phyloP scores from a whole-genome alignment of 176 grass and related monocot species.

The Aegilops bicornis region DNA sequence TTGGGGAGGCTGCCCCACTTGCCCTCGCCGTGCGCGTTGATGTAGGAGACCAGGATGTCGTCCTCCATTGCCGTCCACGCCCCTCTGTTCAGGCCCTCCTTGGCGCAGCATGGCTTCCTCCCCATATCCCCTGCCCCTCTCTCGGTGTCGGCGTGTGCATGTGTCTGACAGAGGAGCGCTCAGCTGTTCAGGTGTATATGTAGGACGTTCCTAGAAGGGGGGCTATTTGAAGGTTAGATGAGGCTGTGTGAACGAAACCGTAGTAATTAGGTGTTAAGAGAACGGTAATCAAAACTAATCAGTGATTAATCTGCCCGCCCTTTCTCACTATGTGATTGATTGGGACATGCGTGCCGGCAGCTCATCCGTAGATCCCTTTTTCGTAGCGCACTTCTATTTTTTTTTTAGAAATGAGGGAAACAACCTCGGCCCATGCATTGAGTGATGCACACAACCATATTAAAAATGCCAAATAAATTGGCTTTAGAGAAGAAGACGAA shows the following conservation, averaged over 20 bases:
- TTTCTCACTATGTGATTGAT: neutral
- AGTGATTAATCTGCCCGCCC: neutral
- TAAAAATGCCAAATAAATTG: too few species aligned
- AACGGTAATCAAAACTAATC: neutral
- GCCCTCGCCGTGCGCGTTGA: constrained; percentile 46
- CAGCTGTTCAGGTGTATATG: neutral
- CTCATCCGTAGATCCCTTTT: neutral
- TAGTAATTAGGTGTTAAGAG: neutral
- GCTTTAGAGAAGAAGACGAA: too few species aligned
- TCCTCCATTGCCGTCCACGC: constrained; percentile 60
- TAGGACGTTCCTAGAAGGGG: neutral
- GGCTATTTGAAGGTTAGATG: constrained; percentile 16
- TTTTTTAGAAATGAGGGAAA: too few species aligned
- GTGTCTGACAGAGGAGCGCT: neutral
- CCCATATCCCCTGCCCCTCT: constrained; percentile 35
- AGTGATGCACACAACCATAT: too few species aligned
- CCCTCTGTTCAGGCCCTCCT: constrained; percentile 61
- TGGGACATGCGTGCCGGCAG: neutral
- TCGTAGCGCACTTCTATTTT: too few species aligned
- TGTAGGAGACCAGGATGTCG: constrained; percentile 45
- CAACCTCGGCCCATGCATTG: too few species aligned
- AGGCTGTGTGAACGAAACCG: neutral
- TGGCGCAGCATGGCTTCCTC: constrained; percentile 48
- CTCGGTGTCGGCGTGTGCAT: neutral
- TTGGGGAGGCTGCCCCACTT: constrained; percentile 57